Evolutionary conservation across 2,329 filamentous ascomycete genomes (phyloP), one percentile per base, ranked within the genome.

Genomic region (Rutstroemia sp.): DNA sequence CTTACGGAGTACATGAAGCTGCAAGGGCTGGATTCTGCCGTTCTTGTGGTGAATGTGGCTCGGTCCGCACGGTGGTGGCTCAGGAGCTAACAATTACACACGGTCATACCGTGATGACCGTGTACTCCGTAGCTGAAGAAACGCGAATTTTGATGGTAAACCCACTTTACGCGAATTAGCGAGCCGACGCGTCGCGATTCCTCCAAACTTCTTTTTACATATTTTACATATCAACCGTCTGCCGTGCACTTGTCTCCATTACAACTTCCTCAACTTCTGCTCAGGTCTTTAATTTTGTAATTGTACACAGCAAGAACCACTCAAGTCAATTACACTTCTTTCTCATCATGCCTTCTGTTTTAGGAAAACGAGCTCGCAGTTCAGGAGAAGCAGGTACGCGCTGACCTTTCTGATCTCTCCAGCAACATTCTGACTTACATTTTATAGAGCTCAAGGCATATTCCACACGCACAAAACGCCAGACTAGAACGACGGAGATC

Each of bases 291-390:
- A 14, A 14, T 19, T 42, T 25, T 30, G 18, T 41, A 19, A 37
- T 30, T 44, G 38, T 39, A 38, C 37, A 14, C 57, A 56, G 61
- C 52, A 59, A 58, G 58, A 61, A 49, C 59, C 16, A 44, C 30
- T 56, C 34, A 47, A 51, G n/a, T 51, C 51, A 19, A 10, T 42
- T 21, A 14, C 18, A 27, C 45, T 42, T n/a, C 23, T 37, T 23
- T 3, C 42, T 39, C 49, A 73, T 71, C 66, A 60, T 67, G 48
- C 65, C 67, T 63, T 70, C 71, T 65, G 67, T 74, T 52, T 66
- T 78, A 45, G 77, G 76, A 65, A 79, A 79, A 70, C 69, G 77
- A 62, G 74, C 72, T 52, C 70, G 76, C 61, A 70, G 68, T 60
- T 67, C 68, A 18, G 65, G 64, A 48, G 63, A 71, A 38, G 65